These are phyloP conservation scores for Trypanosoma melophagium DNA, from an alignment of 208 protist genomes.

Conservation along the genomic window DNA sequence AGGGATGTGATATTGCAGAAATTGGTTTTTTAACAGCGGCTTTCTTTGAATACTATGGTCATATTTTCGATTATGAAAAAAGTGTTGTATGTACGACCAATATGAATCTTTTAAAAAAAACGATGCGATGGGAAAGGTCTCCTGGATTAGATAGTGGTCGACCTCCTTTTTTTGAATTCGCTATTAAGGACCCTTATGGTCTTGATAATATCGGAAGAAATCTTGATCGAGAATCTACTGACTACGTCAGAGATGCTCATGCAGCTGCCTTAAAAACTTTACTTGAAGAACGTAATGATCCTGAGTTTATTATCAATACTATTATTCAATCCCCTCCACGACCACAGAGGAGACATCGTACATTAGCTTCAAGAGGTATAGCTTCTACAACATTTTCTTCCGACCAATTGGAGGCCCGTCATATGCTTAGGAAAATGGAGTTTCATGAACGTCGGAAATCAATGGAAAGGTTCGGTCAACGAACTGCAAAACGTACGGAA, in stretches of 20 bases:
- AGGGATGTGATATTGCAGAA: slow-evolving; percentile 44
- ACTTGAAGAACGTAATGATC: slow-evolving; percentile 51
- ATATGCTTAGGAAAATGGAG: slow-evolving; percentile 72
- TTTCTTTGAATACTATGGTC: slow-evolving; percentile 88
- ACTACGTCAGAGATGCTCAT: slow-evolving; percentile 64
- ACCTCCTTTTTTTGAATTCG: slow-evolving; percentile 87
- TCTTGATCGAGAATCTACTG: slow-evolving; percentile 57
- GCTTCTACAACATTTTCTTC: slow-evolving; percentile 49
- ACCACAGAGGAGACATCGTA: slow-evolving; percentile 38
- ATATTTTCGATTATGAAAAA: slow-evolving; percentile 74
- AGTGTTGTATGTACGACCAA: slow-evolving; percentile 86
- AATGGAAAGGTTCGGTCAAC: slow-evolving; percentile 68
- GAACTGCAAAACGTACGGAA: slow-evolving; percentile 51
- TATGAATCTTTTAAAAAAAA: slow-evolving; percentile 60
- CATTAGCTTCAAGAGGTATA: slow-evolving; percentile 70
- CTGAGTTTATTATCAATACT: slow-evolving; percentile 39
- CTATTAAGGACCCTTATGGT: slow-evolving; percentile 88
- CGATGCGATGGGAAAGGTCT: slow-evolving; percentile 75
- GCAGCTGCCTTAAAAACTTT: slow-evolving; percentile 36
- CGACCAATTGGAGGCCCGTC: slow-evolving; percentile 77
- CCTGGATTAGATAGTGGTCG: slow-evolving; percentile 26
- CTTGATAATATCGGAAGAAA: slow-evolving; percentile 88
- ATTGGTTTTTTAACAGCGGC: slow-evolving; percentile 71
- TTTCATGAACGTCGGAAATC: slow-evolving; percentile 72
- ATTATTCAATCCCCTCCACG: slow-evolving; percentile 51